phyloP scores from a whole-genome alignment of 202 grass and related monocot genomes.

The Carex arenaria region DNA sequence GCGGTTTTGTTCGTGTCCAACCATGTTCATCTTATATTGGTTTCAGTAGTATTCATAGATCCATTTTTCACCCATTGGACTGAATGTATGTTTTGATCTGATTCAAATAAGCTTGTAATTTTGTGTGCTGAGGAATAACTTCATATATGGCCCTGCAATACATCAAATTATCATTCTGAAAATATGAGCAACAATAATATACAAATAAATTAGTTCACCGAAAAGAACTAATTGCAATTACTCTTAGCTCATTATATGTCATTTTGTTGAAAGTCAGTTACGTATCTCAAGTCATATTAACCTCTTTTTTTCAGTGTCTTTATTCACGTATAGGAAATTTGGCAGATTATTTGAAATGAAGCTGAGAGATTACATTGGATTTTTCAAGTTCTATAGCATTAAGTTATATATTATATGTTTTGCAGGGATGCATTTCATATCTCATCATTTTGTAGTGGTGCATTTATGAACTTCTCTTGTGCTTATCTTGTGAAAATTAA shows the following conservation, averaged over 20 bases:
- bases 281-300: neutral
- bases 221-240: neutral
- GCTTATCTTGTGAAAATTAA: neutral
- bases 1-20: neutral
- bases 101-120: neutral
- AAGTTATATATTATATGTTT: neutral
- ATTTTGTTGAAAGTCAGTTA: neutral
- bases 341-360: neutral
- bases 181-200: neutral
- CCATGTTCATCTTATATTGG: neutral
- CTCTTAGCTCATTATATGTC: neutral
- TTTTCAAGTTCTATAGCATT: neutral
- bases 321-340: neutral
- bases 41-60: neutral
- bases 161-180: neutral
- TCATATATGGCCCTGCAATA: neutral
- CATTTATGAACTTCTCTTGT: slow-evolving; percentile 1
- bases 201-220: neutral
- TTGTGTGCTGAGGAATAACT: neutral
- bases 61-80: neutral
- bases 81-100: neutral
- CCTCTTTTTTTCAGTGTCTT: neutral
- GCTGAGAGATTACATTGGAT: neutral
- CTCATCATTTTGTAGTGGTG: neutral
- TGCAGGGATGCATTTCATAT: neutral